Conservation (phyloP, 2,329 filamentous ascomycete genomes). For the Hymenoscyphus occultus region DNA sequence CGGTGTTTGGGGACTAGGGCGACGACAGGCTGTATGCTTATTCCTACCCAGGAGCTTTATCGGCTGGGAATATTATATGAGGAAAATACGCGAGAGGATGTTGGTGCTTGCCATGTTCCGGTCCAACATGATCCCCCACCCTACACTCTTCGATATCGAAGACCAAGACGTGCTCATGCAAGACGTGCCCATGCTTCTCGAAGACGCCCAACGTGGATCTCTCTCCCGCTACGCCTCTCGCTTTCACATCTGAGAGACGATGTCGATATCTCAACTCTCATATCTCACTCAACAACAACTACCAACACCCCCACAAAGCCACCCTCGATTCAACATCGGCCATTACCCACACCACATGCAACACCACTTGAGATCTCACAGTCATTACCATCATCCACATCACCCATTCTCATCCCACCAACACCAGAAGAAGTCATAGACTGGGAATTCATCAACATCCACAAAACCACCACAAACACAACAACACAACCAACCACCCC, state of each 20-base stretch:
- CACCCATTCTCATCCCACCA: background rate
- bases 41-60: slow-evolving; percentile 28
- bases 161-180: slow-evolving; percentile 14
- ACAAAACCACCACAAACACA: slow-evolving; percentile 12
- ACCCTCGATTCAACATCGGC: slow-evolving; percentile 29
- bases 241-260: slow-evolving; percentile 25
- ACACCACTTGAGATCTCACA: slow-evolving; percentile 24
- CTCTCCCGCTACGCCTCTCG: slow-evolving; percentile 22
- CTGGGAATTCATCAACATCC: slow-evolving; percentile 29
- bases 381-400: slow-evolving; percentile 25
- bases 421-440: slow-evolving; percentile 11
- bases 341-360: background rate
- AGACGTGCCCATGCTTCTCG: slow-evolving; percentile 11
- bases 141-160: slow-evolving; percentile 25
- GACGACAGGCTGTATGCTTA: slow-evolving; percentile 31
- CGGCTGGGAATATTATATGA: slow-evolving; percentile 26
- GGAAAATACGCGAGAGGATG: slow-evolving; percentile 17
- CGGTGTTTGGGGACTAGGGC: background rate
- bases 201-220: slow-evolving; percentile 20
- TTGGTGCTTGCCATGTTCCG: slow-evolving; percentile 20
- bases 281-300: slow-evolving; percentile 14
- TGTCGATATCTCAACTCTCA: slow-evolving; percentile 23
- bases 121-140: slow-evolving; percentile 21
- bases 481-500: slow-evolving; percentile 16
- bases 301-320: slow-evolving; percentile 7